phyloP scores from a whole-genome alignment of 768 basidiomycete genomes.

The Termitomyces sp. region DNA sequence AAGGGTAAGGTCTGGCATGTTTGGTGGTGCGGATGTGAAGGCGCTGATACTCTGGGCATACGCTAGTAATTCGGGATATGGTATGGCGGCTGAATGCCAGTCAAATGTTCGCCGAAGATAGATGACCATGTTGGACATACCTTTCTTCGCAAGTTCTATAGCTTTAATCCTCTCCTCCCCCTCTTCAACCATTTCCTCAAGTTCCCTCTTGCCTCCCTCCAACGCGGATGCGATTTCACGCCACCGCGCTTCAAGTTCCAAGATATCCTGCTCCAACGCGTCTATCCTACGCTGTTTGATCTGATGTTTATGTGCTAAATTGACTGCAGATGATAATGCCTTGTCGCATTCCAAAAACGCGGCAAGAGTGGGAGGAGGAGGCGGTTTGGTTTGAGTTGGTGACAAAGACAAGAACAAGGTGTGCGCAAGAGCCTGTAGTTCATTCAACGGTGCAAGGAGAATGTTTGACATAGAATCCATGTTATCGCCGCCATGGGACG shows the following conservation, averaged over 20 bases:
- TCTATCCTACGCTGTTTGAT: conserved; percentile 73
- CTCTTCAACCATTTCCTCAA: conserved; percentile 67
- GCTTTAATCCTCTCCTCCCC: conserved; percentile 69
- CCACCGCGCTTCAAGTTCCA: conserved; percentile 62
- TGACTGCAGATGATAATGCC: conserved; percentile 59
- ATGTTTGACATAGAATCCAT: conserved; percentile 51
- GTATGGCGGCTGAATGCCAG: conserved; percentile 56
- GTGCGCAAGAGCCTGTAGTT: conserved; percentile 59
- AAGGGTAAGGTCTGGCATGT: conserved; percentile 69
- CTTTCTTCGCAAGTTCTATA: conserved; percentile 67
- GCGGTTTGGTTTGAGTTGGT: conserved; percentile 55
- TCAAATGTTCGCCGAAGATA: neutral
- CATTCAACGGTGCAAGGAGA: conserved; percentile 55
- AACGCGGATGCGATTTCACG: conserved; percentile 61
- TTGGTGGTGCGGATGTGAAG: conserved; percentile 86
- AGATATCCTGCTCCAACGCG: conserved; percentile 62
- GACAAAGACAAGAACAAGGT: conserved; percentile 71
- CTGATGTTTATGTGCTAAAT: conserved; percentile 65
- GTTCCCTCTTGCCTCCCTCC: conserved; percentile 58
- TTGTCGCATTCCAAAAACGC: conserved; percentile 62
- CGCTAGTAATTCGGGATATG: conserved; percentile 75
- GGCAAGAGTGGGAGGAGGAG: conserved; percentile 51
- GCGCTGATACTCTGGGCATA: conserved; percentile 83
- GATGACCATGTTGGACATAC: conserved; percentile 29
- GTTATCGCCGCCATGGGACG: conserved; percentile 3